Percentiles rank a stretch among this genome's conserved stretches.
phyloP scores from a whole-genome alignment of 2,329 filamentous ascomycete species.

The Microdochium trichocladiopsis region DNA sequence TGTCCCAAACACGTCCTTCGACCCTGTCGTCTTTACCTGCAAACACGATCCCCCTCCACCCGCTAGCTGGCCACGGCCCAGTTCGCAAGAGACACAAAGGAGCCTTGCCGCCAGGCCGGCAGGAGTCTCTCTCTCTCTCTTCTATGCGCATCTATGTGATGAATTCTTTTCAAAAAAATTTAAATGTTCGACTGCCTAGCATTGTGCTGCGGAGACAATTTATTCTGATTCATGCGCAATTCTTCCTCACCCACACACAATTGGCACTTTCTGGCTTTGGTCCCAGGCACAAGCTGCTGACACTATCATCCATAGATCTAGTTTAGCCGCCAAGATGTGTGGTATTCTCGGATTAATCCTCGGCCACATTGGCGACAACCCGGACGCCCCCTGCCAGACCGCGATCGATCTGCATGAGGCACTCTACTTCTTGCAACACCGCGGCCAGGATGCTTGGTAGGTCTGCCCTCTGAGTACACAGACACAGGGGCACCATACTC shows the following conservation, averaged over 20 bases:
- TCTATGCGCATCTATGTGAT: slow-evolving; percentile 12
- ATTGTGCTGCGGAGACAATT: slow-evolving; percentile 16
- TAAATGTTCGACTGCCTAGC: slow-evolving; percentile 24
- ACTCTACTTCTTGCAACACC: slow-evolving; percentile 34
- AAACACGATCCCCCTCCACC: too few species aligned
- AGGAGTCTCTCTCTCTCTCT: too few species aligned
- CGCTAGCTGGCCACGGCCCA: too few species aligned
- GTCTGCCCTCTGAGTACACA: background rate
- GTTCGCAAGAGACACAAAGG: too few species aligned
- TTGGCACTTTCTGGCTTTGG: background rate
- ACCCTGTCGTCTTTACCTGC: too few species aligned
- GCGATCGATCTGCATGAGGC: slow-evolving; percentile 50
- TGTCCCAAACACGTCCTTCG: too few species aligned
- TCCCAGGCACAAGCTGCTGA: background rate
- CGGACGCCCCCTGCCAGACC: slow-evolving; percentile 36
- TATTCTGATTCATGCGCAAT: slow-evolving; percentile 12
- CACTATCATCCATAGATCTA: background rate
- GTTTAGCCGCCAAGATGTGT: slow-evolving; percentile 40
- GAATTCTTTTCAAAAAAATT: slow-evolving; percentile 15
- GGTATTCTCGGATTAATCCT: slow-evolving; percentile 56
- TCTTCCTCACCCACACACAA: background rate
- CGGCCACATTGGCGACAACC: slow-evolving; percentile 40
- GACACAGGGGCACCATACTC: background rate
- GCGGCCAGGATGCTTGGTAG: slow-evolving; percentile 69
- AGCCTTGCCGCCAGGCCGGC: too few species aligned